A percentile compares a stretch with the other conserved stretches of the same genome.
Conservation (phyloP, 257 asterid genomes). For the Solanum chiquidenum region DNA sequence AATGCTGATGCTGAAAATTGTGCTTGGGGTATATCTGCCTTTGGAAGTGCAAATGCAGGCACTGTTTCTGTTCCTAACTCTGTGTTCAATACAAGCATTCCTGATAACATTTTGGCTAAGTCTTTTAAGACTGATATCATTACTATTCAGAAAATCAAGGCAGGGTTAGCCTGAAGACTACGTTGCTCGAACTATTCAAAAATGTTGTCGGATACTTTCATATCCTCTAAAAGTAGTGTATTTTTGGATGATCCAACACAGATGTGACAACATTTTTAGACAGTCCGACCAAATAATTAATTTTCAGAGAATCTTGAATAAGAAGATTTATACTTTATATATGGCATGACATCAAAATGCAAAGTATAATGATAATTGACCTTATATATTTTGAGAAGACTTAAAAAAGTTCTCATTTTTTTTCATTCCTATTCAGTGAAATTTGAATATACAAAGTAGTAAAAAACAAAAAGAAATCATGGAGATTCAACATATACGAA, state of each 20-base stretch:
- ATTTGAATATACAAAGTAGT: neutral
- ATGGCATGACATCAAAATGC: neutral
- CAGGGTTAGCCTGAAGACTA: conserved; percentile 13
- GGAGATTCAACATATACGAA: neutral
- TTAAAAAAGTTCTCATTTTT: neutral
- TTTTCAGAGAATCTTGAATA: neutral
- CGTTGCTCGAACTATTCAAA: neutral
- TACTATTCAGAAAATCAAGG: conserved; percentile 42
- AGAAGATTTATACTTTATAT: neutral
- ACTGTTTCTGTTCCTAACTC: conserved; percentile 32
- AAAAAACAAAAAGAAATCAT: neutral
- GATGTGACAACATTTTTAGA: neutral
- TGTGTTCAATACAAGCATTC: conserved; percentile 29
- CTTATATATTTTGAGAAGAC: neutral
- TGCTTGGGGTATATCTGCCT: conserved; percentile 39
- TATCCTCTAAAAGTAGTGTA: neutral
- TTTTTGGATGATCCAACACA: neutral
- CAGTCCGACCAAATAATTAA: neutral
- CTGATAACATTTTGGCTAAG: conserved; percentile 28
- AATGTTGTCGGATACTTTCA: neutral
- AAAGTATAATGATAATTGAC: neutral
- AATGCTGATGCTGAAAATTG: conserved; percentile 25
- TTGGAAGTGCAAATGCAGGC: conserved; percentile 48
- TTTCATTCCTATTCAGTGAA: neutral
- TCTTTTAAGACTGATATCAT: conserved; percentile 41